A percentile compares a stretch with the other conserved stretches of the same genome.
These are phyloP conservation scores for Trichoderma hamatum DNA, from an alignment of 2,329 filamentous ascomycete genomes.

Conservation along the genomic window DNA sequence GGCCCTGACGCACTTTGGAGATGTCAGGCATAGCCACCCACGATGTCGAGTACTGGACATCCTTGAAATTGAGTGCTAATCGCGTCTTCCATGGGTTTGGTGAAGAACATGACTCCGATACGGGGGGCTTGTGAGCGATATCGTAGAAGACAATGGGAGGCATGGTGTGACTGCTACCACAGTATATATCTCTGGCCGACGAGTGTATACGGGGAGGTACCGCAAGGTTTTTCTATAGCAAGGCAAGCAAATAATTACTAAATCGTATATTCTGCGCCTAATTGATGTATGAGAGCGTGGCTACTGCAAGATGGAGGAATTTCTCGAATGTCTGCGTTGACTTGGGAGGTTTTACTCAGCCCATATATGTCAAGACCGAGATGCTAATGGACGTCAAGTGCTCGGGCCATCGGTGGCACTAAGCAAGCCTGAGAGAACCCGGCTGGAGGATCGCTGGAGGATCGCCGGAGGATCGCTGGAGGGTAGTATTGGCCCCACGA, in stretches of 20 bases:
- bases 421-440: neutral
- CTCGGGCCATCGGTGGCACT: neutral
- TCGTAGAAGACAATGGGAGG: conserved; percentile 46
- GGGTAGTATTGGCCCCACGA: neutral
- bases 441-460: neutral
- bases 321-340: neutral
- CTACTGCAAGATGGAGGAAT: neutral
- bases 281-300: neutral
- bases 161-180: neutral
- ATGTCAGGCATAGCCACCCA: conserved; percentile 61
- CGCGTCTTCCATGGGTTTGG: conserved; percentile 42
- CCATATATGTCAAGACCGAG: neutral
- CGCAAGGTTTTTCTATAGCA: neutral
- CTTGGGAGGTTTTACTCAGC: neutral
- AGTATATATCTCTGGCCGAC: neutral
- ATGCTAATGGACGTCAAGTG: neutral
- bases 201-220: neutral
- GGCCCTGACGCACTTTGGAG: conserved; percentile 47
- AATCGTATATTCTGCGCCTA: neutral
- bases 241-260: neutral
- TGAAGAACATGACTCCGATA: conserved; percentile 32
- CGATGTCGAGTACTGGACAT: conserved; percentile 38
- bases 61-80: conserved; percentile 49
- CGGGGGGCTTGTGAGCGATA: conserved; percentile 43
- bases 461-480: neutral